Evolutionary conservation across 2,329 filamentous ascomycete genomes (phyloP), one percentile per base, ranked within the genome.

Genomic region (Colletotrichum falcatum): DNA sequence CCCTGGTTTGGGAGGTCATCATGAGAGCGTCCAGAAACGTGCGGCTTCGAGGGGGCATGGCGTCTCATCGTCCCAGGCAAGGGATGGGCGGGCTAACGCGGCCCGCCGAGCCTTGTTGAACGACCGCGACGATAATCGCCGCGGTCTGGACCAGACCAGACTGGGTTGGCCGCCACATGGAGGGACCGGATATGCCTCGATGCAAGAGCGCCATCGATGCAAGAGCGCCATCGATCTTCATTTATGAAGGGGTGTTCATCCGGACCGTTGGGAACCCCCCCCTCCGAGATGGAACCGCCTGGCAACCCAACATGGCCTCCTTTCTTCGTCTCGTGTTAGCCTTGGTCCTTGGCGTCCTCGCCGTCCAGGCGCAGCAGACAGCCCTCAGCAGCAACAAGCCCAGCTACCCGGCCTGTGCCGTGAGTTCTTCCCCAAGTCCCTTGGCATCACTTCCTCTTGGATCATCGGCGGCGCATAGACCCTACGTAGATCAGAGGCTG

Each of bases 381-480:
- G 2, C 66, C 12, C n/a, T 49, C 11, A 37, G 16, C 49, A 70
- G 55, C 16, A 44, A 23, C 49, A 70, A 61, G 7, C 66, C 63
- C 12, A 56, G 33, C 42, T 74, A 72, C 33, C 72, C 72, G 12
- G 51, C 44, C 5, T 74, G 73, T 44, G 72, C 73, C 33, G 73
- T 74, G 35, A 65, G 72, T 69, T 54, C 62, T 39, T n/a, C n/a
- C n/a, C n/a, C n/a, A n/a, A n/a, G n/a, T n/a, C 53, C 33, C n/a
- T 56, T 44, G 28, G 26, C 37, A 2, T 11, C 1, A 3, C 37
- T 18, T 33, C n/a, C 33, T 33, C 35, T 48, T 28, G 46, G 2
- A 49, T 5, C 18, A 42, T 20, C n/a, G 5, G 16, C 30, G 9
- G 53, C 12, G n/a, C 53, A 18, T 16, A n/a, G 6, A 37, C 9